Conservation (phyloP, 1,284 basidiomycete genomes). For the Leccinum fallax region DNA sequence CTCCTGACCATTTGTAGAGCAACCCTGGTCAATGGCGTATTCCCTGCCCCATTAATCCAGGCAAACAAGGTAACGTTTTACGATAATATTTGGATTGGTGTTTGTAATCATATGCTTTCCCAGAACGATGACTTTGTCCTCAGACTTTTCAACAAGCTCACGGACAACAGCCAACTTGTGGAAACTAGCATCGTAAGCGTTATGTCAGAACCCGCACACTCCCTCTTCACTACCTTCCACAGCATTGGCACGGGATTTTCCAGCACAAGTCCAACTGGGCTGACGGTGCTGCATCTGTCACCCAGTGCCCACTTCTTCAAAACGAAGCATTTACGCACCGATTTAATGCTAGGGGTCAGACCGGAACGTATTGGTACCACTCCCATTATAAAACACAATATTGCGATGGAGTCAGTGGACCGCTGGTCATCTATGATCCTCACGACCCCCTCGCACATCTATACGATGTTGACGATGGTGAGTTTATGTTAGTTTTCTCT, state of each 20-base stretch:
- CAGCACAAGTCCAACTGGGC: conserved; percentile 36
- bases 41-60: conserved; percentile 29
- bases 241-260: conserved; percentile 40
- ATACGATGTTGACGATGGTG: conserved; percentile 45
- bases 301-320: conserved; percentile 38
- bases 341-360: conserved; percentile 27
- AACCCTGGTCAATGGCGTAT: conserved; percentile 29
- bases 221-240: not conserved
- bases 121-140: conserved; percentile 27
- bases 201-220: not conserved
- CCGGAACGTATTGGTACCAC: conserved; percentile 39
- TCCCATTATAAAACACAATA: conserved; percentile 38
- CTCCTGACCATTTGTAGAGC: conserved; percentile 19
- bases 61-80: conserved; percentile 24
- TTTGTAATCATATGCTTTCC: not conserved
- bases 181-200: conserved; percentile 38
- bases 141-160: conserved; percentile 36
- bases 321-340: conserved; percentile 25
- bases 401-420: conserved; percentile 51
- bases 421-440: conserved; percentile 43
- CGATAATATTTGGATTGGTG: not conserved
- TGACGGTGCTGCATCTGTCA: conserved; percentile 35
- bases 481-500: not conserved
- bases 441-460: conserved; percentile 36
- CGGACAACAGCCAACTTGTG: conserved; percentile 34